phyloP scores from a whole-genome alignment of 2,329 filamentous ascomycete species.

The Claviceps spartinae region DNA sequence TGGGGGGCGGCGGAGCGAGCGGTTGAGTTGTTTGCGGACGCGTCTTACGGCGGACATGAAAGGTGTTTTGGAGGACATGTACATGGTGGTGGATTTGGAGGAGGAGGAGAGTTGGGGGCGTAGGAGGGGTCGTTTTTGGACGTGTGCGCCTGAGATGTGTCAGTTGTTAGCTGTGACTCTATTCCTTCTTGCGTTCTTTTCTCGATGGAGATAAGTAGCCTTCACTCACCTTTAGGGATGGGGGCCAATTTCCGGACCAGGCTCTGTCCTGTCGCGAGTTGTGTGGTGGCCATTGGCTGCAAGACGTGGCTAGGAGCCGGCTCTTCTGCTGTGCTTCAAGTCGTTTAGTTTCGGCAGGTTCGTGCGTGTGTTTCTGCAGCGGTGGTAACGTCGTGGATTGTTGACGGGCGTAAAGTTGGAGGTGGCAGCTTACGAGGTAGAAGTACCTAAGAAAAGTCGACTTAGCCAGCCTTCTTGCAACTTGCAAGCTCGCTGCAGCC shows the following conservation, averaged over 20 bases:
- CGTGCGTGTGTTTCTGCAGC: neutral
- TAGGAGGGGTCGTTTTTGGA: constrained; percentile 36
- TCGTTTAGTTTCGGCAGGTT: neutral
- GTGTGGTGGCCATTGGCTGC: neutral
- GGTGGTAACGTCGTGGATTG: too few species aligned
- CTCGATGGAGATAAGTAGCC: neutral
- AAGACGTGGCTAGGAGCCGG: neutral
- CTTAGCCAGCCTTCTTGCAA: too few species aligned
- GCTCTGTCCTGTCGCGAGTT: neutral
- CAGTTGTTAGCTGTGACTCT: neutral
- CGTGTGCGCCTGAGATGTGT: constrained; percentile 26
- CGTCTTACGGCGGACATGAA: constrained; percentile 57
- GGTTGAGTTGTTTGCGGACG: constrained; percentile 47
- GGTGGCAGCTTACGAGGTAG: too few species aligned
- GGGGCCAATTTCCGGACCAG: constrained; percentile 1
- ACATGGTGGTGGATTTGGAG: constrained; percentile 38
- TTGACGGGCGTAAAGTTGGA: too few species aligned
- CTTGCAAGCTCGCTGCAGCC: too few species aligned
- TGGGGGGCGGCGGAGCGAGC: constrained; percentile 29
- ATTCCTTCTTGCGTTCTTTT: neutral
- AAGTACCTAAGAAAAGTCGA: too few species aligned
- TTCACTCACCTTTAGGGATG: constrained; percentile 4
- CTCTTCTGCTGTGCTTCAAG: neutral
- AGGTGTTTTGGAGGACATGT: constrained; percentile 50
- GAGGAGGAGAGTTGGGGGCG: constrained; percentile 27